phyloP scores from a whole-genome alignment of 345 rosid species.

The Linum trigynum region DNA sequence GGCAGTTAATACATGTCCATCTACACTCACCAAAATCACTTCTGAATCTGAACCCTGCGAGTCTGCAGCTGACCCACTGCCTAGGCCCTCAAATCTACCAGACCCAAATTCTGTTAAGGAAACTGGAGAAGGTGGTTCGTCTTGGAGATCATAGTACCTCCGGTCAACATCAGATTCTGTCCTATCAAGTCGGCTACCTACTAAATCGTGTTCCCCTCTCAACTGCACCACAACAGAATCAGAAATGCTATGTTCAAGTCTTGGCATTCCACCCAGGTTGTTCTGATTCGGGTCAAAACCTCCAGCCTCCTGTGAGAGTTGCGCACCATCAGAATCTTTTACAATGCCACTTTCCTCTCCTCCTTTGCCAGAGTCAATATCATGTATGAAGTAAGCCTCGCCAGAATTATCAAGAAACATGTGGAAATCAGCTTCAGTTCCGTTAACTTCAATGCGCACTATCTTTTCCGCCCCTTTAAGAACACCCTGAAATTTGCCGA shows the following conservation, averaged over 20 bases:
- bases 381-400: conserved; percentile 75
- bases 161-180: conserved; percentile 57
- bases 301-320: conserved; percentile 13
- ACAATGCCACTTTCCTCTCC: conserved; percentile 15
- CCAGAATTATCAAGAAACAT: conserved; percentile 94
- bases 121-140: conserved; percentile 43
- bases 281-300: conserved; percentile 15
- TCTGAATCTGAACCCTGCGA: conserved; percentile 49
- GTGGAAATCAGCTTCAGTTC: conserved; percentile 64
- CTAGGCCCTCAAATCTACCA: conserved; percentile 37
- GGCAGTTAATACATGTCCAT: conserved; percentile 74
- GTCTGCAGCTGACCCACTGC: conserved; percentile 35
- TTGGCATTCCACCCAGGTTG: conserved; percentile 15
- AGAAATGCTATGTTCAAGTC: conserved; percentile 61
- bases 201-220: conserved; percentile 34
- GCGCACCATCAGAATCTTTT: conserved; percentile 17
- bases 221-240: conserved; percentile 41
- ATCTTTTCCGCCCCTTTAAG: conserved; percentile 78
- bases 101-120: conserved; percentile 49
- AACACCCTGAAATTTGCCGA: conserved; percentile 94
- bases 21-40: conserved; percentile 76
- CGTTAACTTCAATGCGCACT: conserved; percentile 69
- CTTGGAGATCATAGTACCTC: conserved; percentile 67
- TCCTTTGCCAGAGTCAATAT: conserved; percentile 45
- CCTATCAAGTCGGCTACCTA: conserved; percentile 40